Conservation (phyloP, 495 filamentous ascomycete species). For the Penicillium turbatum region DNA sequence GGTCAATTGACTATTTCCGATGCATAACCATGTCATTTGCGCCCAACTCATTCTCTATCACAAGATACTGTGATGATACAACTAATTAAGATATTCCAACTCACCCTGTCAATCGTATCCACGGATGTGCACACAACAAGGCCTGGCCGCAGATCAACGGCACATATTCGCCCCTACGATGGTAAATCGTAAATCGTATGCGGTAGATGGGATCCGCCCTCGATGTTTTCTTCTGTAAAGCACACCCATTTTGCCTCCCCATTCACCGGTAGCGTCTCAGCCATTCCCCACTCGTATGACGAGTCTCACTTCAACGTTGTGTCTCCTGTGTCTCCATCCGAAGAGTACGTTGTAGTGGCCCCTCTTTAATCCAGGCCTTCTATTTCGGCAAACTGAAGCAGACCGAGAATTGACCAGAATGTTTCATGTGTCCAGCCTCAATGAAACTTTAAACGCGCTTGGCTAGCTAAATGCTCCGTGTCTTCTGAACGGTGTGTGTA, state of each 20-base stretch:
- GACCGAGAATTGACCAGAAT: background rate
- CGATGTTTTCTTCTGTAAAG: slow-evolving; percentile 2
- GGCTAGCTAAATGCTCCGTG: background rate
- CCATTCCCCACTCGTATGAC: slow-evolving; percentile 5
- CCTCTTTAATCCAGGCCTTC: slow-evolving; percentile 3
- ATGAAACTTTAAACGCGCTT: background rate
- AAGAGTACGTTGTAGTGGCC: background rate
- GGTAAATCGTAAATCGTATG: too few relatives aligned
- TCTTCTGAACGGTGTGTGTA: background rate
- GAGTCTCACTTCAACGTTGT: background rate
- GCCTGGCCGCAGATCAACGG: slow-evolving; percentile 10
- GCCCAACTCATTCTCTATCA: background rate
- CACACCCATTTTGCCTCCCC: background rate
- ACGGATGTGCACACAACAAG: slow-evolving; percentile 6
- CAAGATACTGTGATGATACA: background rate
- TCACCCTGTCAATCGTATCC: slow-evolving; percentile 5
- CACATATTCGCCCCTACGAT: slow-evolving; percentile 6
- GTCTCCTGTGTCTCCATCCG: background rate
- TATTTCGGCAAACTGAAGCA: background rate
- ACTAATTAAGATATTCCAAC: background rate
- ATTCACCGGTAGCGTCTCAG: background rate
- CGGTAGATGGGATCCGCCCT: slow-evolving; percentile 4
- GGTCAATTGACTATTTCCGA: background rate
- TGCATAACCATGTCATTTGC: background rate
- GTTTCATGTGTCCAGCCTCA: background rate